Evolutionary conservation across 768 basidiomycete genomes (phyloP).

Genomic region (Scleroderma citrinum): DNA sequence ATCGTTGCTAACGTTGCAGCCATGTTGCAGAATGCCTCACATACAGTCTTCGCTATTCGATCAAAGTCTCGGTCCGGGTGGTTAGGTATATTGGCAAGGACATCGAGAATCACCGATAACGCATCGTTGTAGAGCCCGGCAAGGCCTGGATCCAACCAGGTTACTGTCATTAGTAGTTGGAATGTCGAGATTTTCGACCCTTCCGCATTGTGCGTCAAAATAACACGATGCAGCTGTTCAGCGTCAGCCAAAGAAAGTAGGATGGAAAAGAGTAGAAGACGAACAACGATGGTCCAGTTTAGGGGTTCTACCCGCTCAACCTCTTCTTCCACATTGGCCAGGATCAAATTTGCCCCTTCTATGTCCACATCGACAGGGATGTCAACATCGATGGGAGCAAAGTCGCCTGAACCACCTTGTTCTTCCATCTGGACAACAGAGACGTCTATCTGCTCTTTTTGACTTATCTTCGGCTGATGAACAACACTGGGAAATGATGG

Average conservation of each 20-base stretch:
- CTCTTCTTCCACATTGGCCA: constrained; percentile 21
- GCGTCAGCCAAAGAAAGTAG: constrained; percentile 3
- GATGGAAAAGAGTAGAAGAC: constrained; percentile 7
- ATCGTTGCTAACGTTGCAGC: constrained; percentile 30
- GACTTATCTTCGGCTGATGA: constrained; percentile 4
- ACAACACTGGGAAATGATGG: constrained; percentile 23
- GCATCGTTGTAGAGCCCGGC: constrained; percentile 35
- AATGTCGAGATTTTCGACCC: constrained; percentile 39
- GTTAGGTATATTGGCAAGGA: constrained; percentile 21
- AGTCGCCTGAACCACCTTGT: constrained; percentile 8
- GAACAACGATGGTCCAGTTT: constrained; percentile 55
- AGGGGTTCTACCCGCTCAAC: constrained; percentile 33
- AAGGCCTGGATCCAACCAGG: constrained; percentile 20
- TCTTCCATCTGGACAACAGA: constrained; percentile 12
- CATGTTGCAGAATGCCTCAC: constrained; percentile 36
- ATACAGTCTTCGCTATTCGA: constrained; percentile 22
- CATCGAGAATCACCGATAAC: constrained; percentile 33
- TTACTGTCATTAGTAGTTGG: constrained; percentile 43
- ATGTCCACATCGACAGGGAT: constrained; percentile 33
- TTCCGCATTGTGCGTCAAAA: constrained; percentile 51
- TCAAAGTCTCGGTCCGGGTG: constrained; percentile 16
- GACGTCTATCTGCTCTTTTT: constrained; percentile 15
- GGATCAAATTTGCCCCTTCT: constrained; percentile 14
- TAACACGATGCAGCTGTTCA: constrained; percentile 49
- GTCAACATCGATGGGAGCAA: constrained; percentile 12